Evolutionary conservation across 2,329 filamentous ascomycete species (phyloP), one percentile per base, ranked within the genome.

Genomic region (Parafenestella ontariensis): DNA sequence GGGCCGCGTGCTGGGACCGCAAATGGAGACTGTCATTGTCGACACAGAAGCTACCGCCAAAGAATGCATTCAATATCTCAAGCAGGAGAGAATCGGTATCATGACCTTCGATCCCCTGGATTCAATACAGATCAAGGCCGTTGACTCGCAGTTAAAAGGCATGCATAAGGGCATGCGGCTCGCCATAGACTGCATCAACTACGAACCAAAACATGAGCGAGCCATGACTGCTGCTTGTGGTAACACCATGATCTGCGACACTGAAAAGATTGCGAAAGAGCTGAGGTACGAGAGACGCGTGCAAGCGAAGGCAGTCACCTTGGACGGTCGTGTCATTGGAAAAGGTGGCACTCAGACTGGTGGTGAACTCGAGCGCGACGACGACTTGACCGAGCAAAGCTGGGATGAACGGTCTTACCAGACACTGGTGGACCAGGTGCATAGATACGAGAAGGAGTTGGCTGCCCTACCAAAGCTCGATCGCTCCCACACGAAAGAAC

Each of bases 281-380:
- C 88, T 99, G 41, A 93, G 92, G 71, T 98, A 96, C 72, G 87
- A 90, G 52, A 89, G 87, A 60, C 88, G 86, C 28, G 88, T 97
- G 28, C 90, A 93, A 54, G 93, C 96, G 48, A 98, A 98, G 76
- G 93, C 94, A 5, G 94, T 99, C 11, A 96, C 93, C 0, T 77
- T 98, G 11, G 93, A 98, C 70, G 95, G 95, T n/a, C 94, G 89
- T 49, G 89, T 99, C 56, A 97, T 99, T 61, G 92, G 96, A 79
- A 98, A 98, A 74, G 92, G 91, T 41, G 95, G 95, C 70, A 83
- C 96, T 48, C 98, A 99, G 89, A 98, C 95, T 44, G 95, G 95
- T 82, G 95, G 95, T 62, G 89, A 92, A 58, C 89, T 92, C 26
- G 88, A 87, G 1, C 56, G 66, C 6, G 68, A 67, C n/a, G 86